A percentile compares a stretch with the other conserved stretches of the same genome.
phyloP scores from a whole-genome alignment of 768 basidiomycete genomes.

The Clathrus columnatus region DNA sequence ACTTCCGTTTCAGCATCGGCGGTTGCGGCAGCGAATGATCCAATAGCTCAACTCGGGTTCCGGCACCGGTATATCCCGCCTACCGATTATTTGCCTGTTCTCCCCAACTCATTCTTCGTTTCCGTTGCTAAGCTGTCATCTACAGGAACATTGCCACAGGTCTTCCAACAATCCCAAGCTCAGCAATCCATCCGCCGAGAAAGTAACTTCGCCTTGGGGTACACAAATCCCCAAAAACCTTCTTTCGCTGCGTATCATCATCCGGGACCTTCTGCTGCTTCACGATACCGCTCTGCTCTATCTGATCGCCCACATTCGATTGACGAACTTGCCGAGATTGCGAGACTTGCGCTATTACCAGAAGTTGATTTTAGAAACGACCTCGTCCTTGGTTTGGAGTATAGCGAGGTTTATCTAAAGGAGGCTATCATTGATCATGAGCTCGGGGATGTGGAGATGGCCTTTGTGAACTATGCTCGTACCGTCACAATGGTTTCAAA shows the following conservation, averaged over 20 bases:
- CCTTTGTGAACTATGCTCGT: constrained; percentile 62
- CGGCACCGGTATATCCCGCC: not conserved
- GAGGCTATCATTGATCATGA: constrained; percentile 10
- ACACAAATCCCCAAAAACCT: not conserved
- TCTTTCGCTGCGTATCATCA: not conserved
- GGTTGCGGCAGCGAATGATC: not conserved
- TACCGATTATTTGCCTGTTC: not conserved
- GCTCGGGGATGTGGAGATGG: constrained; percentile 52
- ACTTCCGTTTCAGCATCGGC: not conserved
- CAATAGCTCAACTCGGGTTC: not conserved
- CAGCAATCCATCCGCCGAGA: not conserved
- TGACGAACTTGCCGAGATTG: constrained; percentile 16
- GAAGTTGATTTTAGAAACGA: constrained; percentile 5
- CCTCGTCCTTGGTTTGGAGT: constrained; percentile 16
- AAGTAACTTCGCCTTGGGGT: not conserved
- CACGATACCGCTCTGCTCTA: not conserved
- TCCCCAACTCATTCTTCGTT: not conserved
- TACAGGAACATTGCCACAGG: not conserved
- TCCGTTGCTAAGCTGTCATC: not conserved
- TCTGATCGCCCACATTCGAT: constrained; percentile 14
- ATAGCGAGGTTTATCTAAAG: constrained; percentile 12
- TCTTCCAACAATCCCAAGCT: not conserved
- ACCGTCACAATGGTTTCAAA: constrained; percentile 75
- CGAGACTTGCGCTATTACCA: constrained; percentile 5
- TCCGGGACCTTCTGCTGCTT: not conserved